A percentile compares a stretch with the other conserved stretches of the same genome.
Conservation (phyloP, 805 yeast genomes). For the Ogataea allantospora region DNA sequence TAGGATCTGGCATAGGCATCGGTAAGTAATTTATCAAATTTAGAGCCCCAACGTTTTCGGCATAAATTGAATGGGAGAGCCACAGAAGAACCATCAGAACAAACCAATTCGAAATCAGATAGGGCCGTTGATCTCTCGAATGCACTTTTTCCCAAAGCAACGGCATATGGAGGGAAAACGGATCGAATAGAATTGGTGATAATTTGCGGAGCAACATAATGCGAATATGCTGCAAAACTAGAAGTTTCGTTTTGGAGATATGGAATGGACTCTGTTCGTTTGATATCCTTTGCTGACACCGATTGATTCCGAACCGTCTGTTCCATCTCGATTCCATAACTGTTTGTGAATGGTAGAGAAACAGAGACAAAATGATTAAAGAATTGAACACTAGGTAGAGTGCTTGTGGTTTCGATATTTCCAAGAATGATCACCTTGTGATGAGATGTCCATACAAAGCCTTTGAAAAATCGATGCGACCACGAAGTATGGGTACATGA, state of each 20-base stretch:
- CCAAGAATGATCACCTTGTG: conserved; percentile 69
- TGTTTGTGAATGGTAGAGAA: conserved; percentile 52
- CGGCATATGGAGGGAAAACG: conserved; percentile 73
- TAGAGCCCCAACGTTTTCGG: conserved; percentile 75
- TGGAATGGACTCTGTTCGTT: conserved; percentile 2
- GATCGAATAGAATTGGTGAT: conserved; percentile 65
- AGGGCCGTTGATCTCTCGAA: conserved; percentile 62
- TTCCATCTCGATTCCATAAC: conserved; percentile 30
- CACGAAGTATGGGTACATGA: conserved; percentile 52
- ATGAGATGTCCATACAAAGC: conserved; percentile 75
- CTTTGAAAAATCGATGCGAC: conserved; percentile 62
- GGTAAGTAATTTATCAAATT: conserved; percentile 60
- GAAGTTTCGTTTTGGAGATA: conserved; percentile 14
- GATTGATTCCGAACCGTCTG: background rate
- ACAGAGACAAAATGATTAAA: conserved; percentile 49
- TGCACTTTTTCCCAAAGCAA: conserved; percentile 73
- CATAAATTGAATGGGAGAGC: conserved; percentile 60
- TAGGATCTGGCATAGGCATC: conserved; percentile 63
- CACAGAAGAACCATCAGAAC: conserved; percentile 67
- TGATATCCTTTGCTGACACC: background rate
- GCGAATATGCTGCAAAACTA: conserved; percentile 67
- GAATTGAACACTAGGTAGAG: conserved; percentile 47
- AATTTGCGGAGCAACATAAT: conserved; percentile 70
- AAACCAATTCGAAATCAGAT: conserved; percentile 69
- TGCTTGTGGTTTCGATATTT: conserved; percentile 40